A percentile compares a stretch with the other conserved stretches of the same genome.
These are phyloP conservation scores for Arthrobotrys megalospora DNA, from an alignment of 2,329 filamentous ascomycete species.

Conservation along the genomic window DNA sequence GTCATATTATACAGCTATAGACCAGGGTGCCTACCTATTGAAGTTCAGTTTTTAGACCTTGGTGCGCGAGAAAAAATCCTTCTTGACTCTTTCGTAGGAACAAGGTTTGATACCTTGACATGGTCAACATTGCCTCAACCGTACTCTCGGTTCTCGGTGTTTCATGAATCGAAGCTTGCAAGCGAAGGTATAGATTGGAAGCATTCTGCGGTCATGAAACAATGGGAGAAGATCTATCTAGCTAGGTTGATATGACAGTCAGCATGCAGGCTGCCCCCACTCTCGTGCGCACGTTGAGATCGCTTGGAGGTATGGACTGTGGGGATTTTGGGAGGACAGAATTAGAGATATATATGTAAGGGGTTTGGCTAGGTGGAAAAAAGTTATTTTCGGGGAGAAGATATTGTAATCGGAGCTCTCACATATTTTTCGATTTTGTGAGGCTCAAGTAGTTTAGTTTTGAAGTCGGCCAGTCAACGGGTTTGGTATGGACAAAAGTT, in stretches of 20 bases:
- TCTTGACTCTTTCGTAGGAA: background rate
- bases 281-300: background rate
- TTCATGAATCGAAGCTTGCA: background rate
- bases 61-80: too few species aligned
- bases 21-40: background rate
- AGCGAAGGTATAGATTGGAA: background rate
- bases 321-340: background rate
- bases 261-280: background rate
- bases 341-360: slow-evolving; percentile 30
- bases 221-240: background rate
- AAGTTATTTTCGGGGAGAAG: slow-evolving; percentile 19
- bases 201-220: slow-evolving; percentile 21
- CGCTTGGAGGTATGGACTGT: background rate
- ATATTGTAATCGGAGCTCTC: background rate
- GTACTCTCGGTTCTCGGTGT: background rate
- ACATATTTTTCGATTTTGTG: background rate
- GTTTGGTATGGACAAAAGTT: too few species aligned
- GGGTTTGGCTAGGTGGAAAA: background rate
- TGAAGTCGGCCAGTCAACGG: too few species aligned
- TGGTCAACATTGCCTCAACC: background rate
- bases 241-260: background rate
- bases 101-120: background rate
- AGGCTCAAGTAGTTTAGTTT: too few species aligned
- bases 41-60: slow-evolving; percentile 17
- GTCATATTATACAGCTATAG: background rate